Evolutionary conservation across 2,329 filamentous ascomycete genomes (phyloP).

Genomic region (Pestalotiopsis sp.): DNA sequence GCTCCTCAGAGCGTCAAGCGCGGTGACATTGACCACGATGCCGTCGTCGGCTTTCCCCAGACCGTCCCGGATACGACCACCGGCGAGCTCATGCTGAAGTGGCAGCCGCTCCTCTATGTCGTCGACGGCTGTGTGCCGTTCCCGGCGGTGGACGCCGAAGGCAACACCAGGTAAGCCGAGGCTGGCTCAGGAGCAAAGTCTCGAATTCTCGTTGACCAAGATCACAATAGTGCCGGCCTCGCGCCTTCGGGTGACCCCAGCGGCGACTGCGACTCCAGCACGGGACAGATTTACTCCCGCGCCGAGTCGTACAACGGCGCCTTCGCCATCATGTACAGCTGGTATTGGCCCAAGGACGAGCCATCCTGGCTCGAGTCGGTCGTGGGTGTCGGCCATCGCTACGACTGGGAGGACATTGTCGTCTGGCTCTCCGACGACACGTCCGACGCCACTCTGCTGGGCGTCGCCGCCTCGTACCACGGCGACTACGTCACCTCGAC

Average conservation of each 20-base stretch:
- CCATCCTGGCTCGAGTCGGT: slow-evolving; percentile 23
- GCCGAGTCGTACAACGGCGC: slow-evolving; percentile 25
- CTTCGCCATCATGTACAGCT: slow-evolving; percentile 35
- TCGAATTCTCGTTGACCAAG: neutral
- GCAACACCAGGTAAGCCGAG: slow-evolving; percentile 3
- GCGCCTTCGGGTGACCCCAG: slow-evolving; percentile 23
- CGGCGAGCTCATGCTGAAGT: slow-evolving; percentile 8
- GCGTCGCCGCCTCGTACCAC: slow-evolving; percentile 33
- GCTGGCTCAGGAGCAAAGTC: no score
- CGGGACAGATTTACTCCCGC: slow-evolving; percentile 36
- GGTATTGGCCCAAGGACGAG: slow-evolving; percentile 41
- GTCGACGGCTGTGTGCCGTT: slow-evolving; percentile 12
- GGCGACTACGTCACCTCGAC: slow-evolving; percentile 18
- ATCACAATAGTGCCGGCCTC: slow-evolving; percentile 28
- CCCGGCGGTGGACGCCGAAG: slow-evolving; percentile 6
- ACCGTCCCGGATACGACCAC: neutral
- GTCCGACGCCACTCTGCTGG: slow-evolving; percentile 25
- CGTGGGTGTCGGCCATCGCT: slow-evolving; percentile 33
- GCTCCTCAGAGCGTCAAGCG: neutral
- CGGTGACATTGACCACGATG: slow-evolving; percentile 7
- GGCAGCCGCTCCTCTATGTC: slow-evolving; percentile 1
- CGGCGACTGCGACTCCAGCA: slow-evolving; percentile 27
- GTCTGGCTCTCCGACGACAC: slow-evolving; percentile 29
- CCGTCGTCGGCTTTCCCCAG: slow-evolving; percentile 7
- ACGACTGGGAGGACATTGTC: slow-evolving; percentile 37